These are phyloP conservation scores for Roridomyces roridus DNA, from an alignment of 768 basidiomycete species.

Conservation along the genomic window DNA sequence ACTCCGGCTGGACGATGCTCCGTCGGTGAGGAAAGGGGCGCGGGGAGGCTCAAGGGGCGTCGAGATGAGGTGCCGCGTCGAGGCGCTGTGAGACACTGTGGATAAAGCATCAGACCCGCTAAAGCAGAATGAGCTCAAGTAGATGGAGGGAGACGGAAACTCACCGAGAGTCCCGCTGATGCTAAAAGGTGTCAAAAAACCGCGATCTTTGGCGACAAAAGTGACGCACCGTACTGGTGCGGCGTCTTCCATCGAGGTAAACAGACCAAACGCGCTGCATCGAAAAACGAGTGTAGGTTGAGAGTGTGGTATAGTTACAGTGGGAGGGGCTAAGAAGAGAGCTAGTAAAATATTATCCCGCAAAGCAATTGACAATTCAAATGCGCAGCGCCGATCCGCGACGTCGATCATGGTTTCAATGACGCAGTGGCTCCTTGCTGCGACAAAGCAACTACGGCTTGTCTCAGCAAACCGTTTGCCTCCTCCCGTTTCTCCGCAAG, in stretches of 20 bases:
- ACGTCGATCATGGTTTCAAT: neutral
- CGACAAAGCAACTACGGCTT: conserved; percentile 14
- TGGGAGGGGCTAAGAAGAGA: neutral
- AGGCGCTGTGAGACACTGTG: conserved; percentile 6
- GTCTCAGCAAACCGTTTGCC: conserved; percentile 44
- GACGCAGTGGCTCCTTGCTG: neutral
- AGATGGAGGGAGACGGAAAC: neutral
- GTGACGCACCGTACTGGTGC: neutral
- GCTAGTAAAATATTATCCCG: neutral
- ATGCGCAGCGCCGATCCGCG: neutral
- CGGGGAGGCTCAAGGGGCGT: conserved; percentile 15
- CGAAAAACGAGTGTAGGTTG: conserved; percentile 9
- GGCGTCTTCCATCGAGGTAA: conserved; percentile 43
- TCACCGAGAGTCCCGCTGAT: conserved; percentile 13
- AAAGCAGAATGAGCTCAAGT: neutral
- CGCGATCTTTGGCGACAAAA: neutral
- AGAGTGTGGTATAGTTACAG: conserved; percentile 9
- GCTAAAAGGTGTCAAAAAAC: neutral
- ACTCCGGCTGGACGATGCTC: conserved; percentile 11
- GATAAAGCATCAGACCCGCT: conserved; percentile 11
- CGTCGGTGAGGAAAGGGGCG: conserved; percentile 9
- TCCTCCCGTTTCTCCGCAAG: conserved; percentile 52
- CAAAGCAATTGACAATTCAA: conserved; percentile 1
- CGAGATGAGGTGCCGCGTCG: conserved; percentile 10
- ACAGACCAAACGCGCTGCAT: conserved; percentile 64